Conservation (phyloP, 1,284 basidiomycete species). For the Apiotrichum montevideense region DNA sequence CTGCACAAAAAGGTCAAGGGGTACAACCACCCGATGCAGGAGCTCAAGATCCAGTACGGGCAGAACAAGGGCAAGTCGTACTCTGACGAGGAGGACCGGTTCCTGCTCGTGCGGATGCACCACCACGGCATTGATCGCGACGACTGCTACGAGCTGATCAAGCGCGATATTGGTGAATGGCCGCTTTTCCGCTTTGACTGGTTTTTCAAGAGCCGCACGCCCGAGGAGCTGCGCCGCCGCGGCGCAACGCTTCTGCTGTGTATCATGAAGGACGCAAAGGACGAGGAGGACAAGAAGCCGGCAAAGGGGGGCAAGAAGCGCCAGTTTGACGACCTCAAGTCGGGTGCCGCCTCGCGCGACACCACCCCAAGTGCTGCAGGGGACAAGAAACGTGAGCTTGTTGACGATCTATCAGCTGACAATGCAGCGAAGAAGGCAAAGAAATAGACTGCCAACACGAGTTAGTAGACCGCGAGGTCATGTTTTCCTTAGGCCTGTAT, state of each 20-base stretch:
- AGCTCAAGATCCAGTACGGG: constrained; percentile 86
- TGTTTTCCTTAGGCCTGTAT: background rate
- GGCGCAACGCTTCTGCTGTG: constrained; percentile 84
- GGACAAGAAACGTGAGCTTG: constrained; percentile 19
- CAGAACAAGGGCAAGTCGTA: constrained; percentile 95
- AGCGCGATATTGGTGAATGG: constrained; percentile 91
- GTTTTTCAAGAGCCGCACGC: constrained; percentile 95
- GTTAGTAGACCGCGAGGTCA: background rate
- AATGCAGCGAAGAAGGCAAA: constrained; percentile 31
- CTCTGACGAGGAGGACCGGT: constrained; percentile 93
- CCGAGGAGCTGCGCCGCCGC: constrained; percentile 81
- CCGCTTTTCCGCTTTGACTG: constrained; percentile 97
- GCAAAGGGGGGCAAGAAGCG: constrained; percentile 47
- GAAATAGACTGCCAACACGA: constrained; percentile 16
- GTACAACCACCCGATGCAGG: constrained; percentile 84
- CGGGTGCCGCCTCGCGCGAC: constrained; percentile 34
- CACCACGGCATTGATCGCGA: constrained; percentile 89
- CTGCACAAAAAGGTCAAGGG: constrained; percentile 79
- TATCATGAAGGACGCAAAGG: constrained; percentile 74
- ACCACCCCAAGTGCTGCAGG: constrained; percentile 33
- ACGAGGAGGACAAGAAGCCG: constrained; percentile 53
- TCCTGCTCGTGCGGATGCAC: constrained; percentile 82
- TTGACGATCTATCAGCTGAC: background rate
- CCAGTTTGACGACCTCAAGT: constrained; percentile 47
- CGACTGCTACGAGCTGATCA: constrained; percentile 92